Percentiles rank a stretch among this genome's conserved stretches.
phyloP scores from a whole-genome alignment of 495 filamentous ascomycete genomes.

The Hyaloscypha hepaticicola region DNA sequence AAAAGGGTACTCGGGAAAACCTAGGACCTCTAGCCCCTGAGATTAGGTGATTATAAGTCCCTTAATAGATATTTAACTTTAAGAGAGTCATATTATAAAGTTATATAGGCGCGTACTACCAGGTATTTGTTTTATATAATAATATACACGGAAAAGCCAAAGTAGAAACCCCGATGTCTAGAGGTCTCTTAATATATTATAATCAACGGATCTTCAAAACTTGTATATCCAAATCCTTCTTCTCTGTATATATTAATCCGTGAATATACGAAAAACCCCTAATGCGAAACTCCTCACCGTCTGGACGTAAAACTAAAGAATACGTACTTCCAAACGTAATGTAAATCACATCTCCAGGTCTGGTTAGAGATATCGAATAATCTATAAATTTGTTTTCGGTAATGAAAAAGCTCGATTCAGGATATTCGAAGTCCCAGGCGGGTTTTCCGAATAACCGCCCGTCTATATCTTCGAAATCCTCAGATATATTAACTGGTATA shows the following conservation, averaged over 20 bases:
- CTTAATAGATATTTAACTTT: too few species aligned
- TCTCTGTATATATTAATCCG: conserved; percentile 10
- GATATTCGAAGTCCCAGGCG: conserved; percentile 27
- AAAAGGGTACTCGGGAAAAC: too few species aligned
- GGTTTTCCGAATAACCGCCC: conserved; percentile 21
- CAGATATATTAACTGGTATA: conserved; percentile 20
- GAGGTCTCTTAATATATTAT: background rate
- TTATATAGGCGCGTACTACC: too few species aligned
- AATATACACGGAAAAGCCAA: too few species aligned
- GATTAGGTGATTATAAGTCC: too few species aligned
- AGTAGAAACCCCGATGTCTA: too few species aligned
- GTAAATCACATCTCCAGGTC: conserved; percentile 9
- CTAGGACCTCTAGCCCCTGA: too few species aligned
- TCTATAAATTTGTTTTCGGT: conserved; percentile 17
- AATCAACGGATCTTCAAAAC: conserved; percentile 8
- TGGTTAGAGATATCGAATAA: conserved; percentile 10
- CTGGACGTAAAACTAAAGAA: conserved; percentile 8
- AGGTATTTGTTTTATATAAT: too few species aligned
- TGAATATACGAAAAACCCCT: conserved; percentile 7
- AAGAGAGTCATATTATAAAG: too few species aligned
- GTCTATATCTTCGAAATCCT: conserved; percentile 20
- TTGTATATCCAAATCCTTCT: background rate
- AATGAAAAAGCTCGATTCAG: conserved; percentile 25
- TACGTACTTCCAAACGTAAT: background rate
- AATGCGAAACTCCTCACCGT: background rate